These are phyloP conservation scores for Gracilaria domingensis DNA, from an alignment of 23 red algal genomes.

Conservation along the genomic window DNA sequence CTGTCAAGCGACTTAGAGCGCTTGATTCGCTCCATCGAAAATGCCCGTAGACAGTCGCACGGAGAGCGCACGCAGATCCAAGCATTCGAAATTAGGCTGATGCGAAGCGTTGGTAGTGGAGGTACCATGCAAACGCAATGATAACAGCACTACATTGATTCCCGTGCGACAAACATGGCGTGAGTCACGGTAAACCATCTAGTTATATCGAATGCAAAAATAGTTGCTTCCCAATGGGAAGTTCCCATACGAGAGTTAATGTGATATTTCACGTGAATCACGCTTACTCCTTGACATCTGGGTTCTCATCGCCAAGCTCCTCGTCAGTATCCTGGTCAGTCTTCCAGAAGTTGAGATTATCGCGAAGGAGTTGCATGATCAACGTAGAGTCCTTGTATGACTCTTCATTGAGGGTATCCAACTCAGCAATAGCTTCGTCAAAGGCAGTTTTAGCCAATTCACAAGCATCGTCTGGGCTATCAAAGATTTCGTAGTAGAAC, in stretches of 20 bases:
- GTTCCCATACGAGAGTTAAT: constrained; percentile 28
- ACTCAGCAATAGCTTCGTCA: constrained; percentile 99
- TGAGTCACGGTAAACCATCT: constrained; percentile 4
- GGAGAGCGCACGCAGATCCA: neutral
- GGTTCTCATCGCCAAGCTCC: constrained; percentile 64
- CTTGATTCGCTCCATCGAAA: constrained; percentile 36
- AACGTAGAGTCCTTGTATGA: constrained; percentile 99
- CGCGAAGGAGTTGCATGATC: constrained; percentile 98
- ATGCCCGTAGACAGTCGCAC: constrained; percentile 24
- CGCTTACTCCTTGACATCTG: constrained; percentile 61
- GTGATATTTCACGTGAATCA: neutral
- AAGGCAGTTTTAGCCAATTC: constrained; percentile 98
- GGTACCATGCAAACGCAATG: neutral
- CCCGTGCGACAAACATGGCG: constrained; percentile 8
- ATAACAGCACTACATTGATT: neutral
- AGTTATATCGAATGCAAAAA: constrained; percentile 16
- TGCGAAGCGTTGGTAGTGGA: constrained; percentile 10
- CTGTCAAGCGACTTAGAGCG: constrained; percentile 17
- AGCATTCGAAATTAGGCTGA: constrained; percentile 20
- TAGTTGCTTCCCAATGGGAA: too few species aligned
- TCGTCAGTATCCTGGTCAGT: constrained; percentile 61
- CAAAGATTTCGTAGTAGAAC: constrained; percentile 99
- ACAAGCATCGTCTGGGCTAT: constrained; percentile 92
- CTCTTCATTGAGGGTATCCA: constrained; percentile 95
- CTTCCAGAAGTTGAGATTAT: constrained; percentile 99